Evolutionary conservation across 257 asterid genomes (phyloP), one percentile per base, ranked within the genome.

Genomic region (Plantago major): DNA sequence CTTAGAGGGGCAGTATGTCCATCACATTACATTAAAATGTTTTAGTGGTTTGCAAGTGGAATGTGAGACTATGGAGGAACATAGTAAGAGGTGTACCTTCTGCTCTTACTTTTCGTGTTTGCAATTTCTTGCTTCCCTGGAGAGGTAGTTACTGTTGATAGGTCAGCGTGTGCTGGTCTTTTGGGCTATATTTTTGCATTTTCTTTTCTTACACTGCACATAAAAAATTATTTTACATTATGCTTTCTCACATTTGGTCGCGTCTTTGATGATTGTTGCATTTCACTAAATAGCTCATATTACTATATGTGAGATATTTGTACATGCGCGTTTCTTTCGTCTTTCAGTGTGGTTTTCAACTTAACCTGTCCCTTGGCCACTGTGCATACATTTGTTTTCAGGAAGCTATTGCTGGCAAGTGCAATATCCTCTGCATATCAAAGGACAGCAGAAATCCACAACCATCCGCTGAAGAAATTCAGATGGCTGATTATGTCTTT

Each of bases 341-440:
- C 40, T 7, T 7, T 7, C 40, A 4, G 0, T 33, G 40, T 33
- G 40, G 40, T 33, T 33, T 33, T 5, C 40, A 33, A 33, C 40
- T 33, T 33, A 33, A 33, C 3, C 40, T 5, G 40, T 7, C 40
- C 8, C 40, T 33, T 4, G 6, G 40, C 40, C 40, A 33, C 40
- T 51, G 38, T 17, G 37, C 38, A 19, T 22, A 11, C 3, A 15
- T 53, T 19, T 1, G 16, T 53, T 53, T 53, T 52, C 79, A 92
- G 99, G 99, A 92, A 81, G 84, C 88, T 45, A 76, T 92, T 77
- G 90, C 86, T 80, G 97, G 95, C 42, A 92, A 87, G 74, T 89
- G 97, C 89, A 74, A 76, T 71, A 82, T 89, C 55, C 77, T 92
- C 44, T 92, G 99, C 78, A 81, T 71, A 44, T 92, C 97, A 53